Evolutionary conservation across 306 rosid genomes (phyloP), one percentile per base, ranked within the genome.

Genomic region (Clitoria ternatea): DNA sequence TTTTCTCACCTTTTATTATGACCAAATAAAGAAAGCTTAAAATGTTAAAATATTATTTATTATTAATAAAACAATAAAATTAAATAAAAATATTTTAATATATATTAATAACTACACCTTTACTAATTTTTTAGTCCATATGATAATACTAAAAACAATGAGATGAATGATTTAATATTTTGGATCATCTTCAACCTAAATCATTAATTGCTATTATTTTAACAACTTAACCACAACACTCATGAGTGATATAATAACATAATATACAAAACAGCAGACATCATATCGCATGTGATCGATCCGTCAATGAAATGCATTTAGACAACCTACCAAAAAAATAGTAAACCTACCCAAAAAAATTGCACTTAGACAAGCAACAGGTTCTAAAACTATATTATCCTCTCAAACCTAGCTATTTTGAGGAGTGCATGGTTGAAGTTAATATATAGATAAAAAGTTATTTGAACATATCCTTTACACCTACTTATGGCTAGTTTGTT

Each of bases 271-370:
- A 19, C 44, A 39, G 52, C 48, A 5, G 26, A 50, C 48, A 72
- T 57, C 36, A 32, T 19, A 15, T 30, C 76, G 44, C 60, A 72
- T 59, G 60, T n/a, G n/a, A n/a, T n/a, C n/a, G n/a, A n/a, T n/a
- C n/a, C n/a, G 49, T 19, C 30, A 37, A 32, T 59, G 48, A 59
- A 23, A 19, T 30, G 76, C n/a, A 72, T 37, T 63, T 63, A 53
- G 69, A 63, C 69, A 42, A 61, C n/a, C n/a, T n/a, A n/a, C n/a
- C n/a, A n/a, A n/a, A n/a, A n/a, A n/a, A n/a, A n/a, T n/a, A n/a
- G n/a, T n/a, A n/a, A n/a, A n/a, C n/a, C n/a, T n/a, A n/a, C n/a
- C n/a, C n/a, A n/a, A n/a, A n/a, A n/a, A n/a, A 59, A 23, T 12
- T 30, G 76, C n/a, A 72, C 54, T 63, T 63, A 53, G 69, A 63